Percentiles rank a stretch among this genome's conserved stretches.
Conservation (phyloP, 169 alveolate genomes). For the Plasmodium inui region DNA sequence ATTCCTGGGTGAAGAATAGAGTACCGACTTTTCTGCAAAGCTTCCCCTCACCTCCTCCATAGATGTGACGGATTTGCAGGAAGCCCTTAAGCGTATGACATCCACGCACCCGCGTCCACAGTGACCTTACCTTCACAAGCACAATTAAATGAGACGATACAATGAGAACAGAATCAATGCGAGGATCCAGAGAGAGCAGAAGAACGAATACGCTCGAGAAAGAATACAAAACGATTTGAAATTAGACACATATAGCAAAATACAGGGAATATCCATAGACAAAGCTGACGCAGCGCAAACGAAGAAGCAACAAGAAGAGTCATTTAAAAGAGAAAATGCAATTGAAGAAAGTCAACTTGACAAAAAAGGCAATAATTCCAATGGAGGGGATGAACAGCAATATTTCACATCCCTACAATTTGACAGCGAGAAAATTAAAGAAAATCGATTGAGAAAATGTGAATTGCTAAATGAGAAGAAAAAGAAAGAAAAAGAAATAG, state of each 20-base stretch:
- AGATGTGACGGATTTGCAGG: neutral
- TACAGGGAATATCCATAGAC: conserved; percentile 49
- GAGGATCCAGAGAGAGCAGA: conserved; percentile 66
- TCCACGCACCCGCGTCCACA: neutral
- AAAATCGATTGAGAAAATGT: conserved; percentile 26
- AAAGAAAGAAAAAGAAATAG: conserved; percentile 58
- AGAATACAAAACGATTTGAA: conserved; percentile 37
- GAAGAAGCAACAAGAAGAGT: conserved; percentile 24
- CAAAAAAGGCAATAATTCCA: neutral
- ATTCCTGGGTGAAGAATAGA: neutral
- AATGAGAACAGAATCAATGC: conserved; percentile 52
- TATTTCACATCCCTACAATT: conserved; percentile 14
- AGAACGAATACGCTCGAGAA: conserved; percentile 72
- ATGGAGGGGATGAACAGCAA: conserved; percentile 1
- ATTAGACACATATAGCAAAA: conserved; percentile 52
- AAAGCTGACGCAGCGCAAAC: conserved; percentile 48
- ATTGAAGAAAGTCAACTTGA: neutral
- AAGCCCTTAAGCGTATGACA: neutral
- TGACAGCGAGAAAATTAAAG: conserved; percentile 47
- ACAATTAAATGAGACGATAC: conserved; percentile 58
- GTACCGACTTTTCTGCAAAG: neutral
- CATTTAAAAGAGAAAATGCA: conserved; percentile 13
- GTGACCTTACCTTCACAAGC: neutral
- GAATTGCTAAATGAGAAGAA: conserved; percentile 54
- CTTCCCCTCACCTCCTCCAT: neutral